Evolutionary conservation across 345 rosid species (phyloP), one percentile per base, ranked within the genome.

Genomic region (Sonneratia caseolaris): DNA sequence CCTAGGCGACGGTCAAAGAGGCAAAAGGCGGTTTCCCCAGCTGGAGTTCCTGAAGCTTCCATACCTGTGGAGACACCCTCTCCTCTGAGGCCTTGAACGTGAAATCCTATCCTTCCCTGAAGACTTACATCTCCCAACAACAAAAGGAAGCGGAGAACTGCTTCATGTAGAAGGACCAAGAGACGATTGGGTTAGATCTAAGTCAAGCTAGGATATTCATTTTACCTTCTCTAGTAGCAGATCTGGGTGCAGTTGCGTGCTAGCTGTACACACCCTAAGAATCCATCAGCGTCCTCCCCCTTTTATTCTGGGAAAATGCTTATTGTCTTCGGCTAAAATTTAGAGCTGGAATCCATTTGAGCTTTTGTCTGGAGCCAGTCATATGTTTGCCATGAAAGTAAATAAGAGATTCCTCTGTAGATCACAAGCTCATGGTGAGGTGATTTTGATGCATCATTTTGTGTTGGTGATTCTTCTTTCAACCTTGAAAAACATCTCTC

Each of bases 141-240:
- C 74, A 86, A 81, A 82, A 77, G 82, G 74, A 85, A 79, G 76
- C 71, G 85, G 72, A 86, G 88, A 74, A 74, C 85, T 51, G 83
- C 81, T 70, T 37, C 75, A 16, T 51, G 77, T 66, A 42, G 10
- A 47, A 66, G 85, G 81, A 77, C 79, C 64, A 79, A 77, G 72
- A 83, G 78, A 84, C 75, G 81, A 56, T 77, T 69, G n/a, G 75
- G 74, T 70, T 78, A 71, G 82, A 62, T 15, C 27, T 22, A 9
- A 24, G 37, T 22, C 32, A 27, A 12, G 37, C 37, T 4, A 42
- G 45, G 32, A 24, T 59, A 22, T 62, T 27, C 19, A 0, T 27
- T 27, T 27, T 62, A 18, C 66, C 18, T 35, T 35, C 12, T 22
- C 32, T 22, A 27, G 66, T 62, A 9, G 37, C 66, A n/a, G 66